Percentiles rank a stretch among this genome's conserved stretches.
Evolutionary conservation across 2,329 filamentous ascomycete species (phyloP).

Genomic region (Lecanicillium sp.): DNA sequence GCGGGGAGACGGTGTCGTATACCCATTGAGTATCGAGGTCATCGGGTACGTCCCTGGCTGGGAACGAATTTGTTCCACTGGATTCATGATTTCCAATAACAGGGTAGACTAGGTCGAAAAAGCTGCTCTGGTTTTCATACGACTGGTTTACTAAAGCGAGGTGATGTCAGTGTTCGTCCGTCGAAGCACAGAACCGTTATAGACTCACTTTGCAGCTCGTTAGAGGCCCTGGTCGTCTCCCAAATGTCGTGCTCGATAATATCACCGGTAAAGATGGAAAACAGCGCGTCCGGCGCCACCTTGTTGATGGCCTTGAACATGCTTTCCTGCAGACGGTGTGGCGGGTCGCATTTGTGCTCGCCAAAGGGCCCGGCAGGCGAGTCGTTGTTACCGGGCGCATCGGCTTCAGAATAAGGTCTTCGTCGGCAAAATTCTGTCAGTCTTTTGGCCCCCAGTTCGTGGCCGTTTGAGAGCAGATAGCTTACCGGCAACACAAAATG

Average conservation of each 20-base stretch:
- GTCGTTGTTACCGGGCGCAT: slow-evolving; percentile 36
- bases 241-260: slow-evolving; percentile 45
- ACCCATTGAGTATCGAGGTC: slow-evolving; percentile 39
- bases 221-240: slow-evolving; percentile 29
- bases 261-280: slow-evolving; percentile 51
- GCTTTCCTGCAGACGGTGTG: slow-evolving; percentile 42
- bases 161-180: neutral
- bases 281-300: slow-evolving; percentile 36
- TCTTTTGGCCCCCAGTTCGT: too few relatives aligned
- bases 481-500: slow-evolving; percentile 45
- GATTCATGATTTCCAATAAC: slow-evolving; percentile 50
- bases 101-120: slow-evolving; percentile 36
- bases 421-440: slow-evolving; percentile 1
- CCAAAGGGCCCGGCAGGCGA: slow-evolving; percentile 43
- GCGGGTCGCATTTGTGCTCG: slow-evolving; percentile 44
- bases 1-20: slow-evolving; percentile 36
- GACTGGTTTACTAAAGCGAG: slow-evolving; percentile 31
- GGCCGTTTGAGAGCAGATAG: too few relatives aligned
- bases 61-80: slow-evolving; percentile 41
- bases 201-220: slow-evolving; percentile 21
- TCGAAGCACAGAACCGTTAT: neutral
- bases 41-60: slow-evolving; percentile 24
- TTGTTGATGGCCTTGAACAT: slow-evolving; percentile 42
- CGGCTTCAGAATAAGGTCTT: slow-evolving; percentile 35
- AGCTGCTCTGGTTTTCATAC: slow-evolving; percentile 35